Percentiles rank a stretch among this genome's conserved stretches.
These are phyloP conservation scores for Luffa aegyptiaca DNA, from an alignment of 306 rosid genomes.

Conservation along the genomic window DNA sequence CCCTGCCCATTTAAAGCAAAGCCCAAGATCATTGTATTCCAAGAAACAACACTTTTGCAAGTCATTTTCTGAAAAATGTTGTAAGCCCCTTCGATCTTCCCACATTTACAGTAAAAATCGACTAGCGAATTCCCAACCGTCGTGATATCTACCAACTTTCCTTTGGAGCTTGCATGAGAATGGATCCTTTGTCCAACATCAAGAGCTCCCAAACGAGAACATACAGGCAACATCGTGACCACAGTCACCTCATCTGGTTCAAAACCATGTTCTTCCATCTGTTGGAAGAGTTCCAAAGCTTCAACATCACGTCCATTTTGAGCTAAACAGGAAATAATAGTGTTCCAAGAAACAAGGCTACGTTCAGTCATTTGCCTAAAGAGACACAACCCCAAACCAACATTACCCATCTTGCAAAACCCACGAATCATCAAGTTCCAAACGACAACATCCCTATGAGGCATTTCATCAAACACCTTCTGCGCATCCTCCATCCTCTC, in stretches of 20 bases:
- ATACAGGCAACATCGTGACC: slow-evolving; percentile 51
- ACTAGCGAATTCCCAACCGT: slow-evolving; percentile 55
- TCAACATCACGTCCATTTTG: slow-evolving; percentile 28
- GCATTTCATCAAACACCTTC: slow-evolving; percentile 60
- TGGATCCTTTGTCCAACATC: slow-evolving; percentile 59
- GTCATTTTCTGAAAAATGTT: slow-evolving; percentile 37
- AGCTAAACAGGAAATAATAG: slow-evolving; percentile 54
- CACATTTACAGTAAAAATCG: slow-evolving; percentile 72
- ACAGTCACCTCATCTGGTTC: slow-evolving; percentile 67
- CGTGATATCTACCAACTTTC: slow-evolving; percentile 18
- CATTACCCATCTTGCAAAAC: slow-evolving; percentile 44
- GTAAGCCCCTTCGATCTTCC: slow-evolving; percentile 39
- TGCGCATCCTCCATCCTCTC: slow-evolving; percentile 38
- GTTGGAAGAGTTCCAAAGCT: slow-evolving; percentile 45
- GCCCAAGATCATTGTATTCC: slow-evolving; percentile 70
- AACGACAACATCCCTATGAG: slow-evolving; percentile 34
- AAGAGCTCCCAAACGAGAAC: slow-evolving; percentile 60
- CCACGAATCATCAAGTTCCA: slow-evolving; percentile 79
- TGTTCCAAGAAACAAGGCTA: slow-evolving; percentile 63
- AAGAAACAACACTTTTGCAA: slow-evolving; percentile 53
- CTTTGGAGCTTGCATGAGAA: slow-evolving; percentile 27
- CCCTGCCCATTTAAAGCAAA: slow-evolving; percentile 69
- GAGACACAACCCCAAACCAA: slow-evolving; percentile 35
- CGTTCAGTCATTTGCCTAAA: slow-evolving; percentile 52
- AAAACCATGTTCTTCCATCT: slow-evolving; percentile 45